A percentile compares a stretch with the other conserved stretches of the same genome.
Evolutionary conservation across 176 grass and related monocot species (phyloP).

Genomic region (Eragrostis nindensis): DNA sequence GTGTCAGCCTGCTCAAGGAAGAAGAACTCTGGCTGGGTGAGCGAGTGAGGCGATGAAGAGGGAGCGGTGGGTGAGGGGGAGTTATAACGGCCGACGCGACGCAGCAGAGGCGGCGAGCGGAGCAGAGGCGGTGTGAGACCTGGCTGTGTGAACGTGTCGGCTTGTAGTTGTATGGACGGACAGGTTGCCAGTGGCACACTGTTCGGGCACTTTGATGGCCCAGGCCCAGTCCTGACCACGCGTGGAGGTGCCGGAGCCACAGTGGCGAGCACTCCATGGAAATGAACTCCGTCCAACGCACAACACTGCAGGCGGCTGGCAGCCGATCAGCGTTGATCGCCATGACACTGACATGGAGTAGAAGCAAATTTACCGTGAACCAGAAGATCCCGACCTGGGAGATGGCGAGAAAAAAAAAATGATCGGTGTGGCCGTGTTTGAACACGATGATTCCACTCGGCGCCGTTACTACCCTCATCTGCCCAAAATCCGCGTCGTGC

Average conservation of each 20-base stretch:
- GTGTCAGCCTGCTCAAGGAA: neutral
- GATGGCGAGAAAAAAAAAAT: too few relatives aligned
- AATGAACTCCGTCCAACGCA: neutral
- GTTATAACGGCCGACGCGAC: neutral
- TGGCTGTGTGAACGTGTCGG: neutral
- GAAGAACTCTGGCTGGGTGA: too few relatives aligned
- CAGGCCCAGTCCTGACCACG: neutral
- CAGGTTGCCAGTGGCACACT: conserved; percentile 29
- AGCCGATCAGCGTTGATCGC: neutral
- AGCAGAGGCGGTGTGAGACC: neutral
- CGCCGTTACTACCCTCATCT: too few relatives aligned
- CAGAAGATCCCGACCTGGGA: too few relatives aligned
- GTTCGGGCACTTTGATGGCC: conserved; percentile 27
- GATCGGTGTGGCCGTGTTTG: too few relatives aligned
- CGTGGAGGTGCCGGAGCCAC: neutral
- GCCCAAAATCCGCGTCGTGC: too few relatives aligned
- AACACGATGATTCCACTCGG: too few relatives aligned
- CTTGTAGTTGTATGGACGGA: neutral
- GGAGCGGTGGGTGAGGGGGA: conserved; percentile 5
- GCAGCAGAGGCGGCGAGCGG: neutral
- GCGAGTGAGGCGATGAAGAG: neutral
- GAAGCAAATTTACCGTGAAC: too few relatives aligned
- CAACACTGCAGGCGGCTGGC: neutral
- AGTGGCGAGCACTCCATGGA: neutral
- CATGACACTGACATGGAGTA: neutral